phyloP scores from a whole-genome alignment of 2,329 filamentous ascomycete genomes.

The Orbilia oligospora region DNA sequence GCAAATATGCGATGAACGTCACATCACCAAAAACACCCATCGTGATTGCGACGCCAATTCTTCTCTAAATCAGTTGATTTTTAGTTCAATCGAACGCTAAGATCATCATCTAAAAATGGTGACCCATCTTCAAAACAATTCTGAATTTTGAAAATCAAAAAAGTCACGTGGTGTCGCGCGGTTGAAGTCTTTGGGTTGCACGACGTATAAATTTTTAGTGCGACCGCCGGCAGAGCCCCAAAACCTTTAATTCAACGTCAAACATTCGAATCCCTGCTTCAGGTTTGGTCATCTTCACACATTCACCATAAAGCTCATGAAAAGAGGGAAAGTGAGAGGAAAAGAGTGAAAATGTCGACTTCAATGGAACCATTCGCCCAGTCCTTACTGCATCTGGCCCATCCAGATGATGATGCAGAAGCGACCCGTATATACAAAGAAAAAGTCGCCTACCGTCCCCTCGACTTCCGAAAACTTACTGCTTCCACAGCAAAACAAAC shows the following conservation, averaged over 20 bases:
- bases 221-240: slow-evolving; percentile 10
- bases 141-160: not conserved
- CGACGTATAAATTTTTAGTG: not conserved
- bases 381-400: slow-evolving; percentile 80
- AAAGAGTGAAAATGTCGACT: slow-evolving; percentile 22
- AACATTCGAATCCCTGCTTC: not conserved
- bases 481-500: slow-evolving; percentile 66
- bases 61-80: not conserved
- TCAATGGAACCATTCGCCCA: slow-evolving; percentile 70
- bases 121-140: not conserved
- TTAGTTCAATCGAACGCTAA: not conserved
- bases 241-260: slow-evolving; percentile 17
- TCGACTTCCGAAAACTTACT: slow-evolving; percentile 70
- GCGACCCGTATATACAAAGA: slow-evolving; percentile 70
- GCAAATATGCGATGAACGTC: not conserved
- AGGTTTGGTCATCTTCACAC: not conserved
- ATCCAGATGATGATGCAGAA: slow-evolving; percentile 79
- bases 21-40: not conserved
- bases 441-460: slow-evolving; percentile 73
- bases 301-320: slow-evolving; percentile 8
- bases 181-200: not conserved
- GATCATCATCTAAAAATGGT: not conserved
- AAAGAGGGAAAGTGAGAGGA: not conserved
- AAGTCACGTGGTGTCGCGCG: not conserved
- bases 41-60: not conserved